Evolutionary conservation across 805 yeast species (phyloP).

Genomic region (Zygotorulaspora florentina): DNA sequence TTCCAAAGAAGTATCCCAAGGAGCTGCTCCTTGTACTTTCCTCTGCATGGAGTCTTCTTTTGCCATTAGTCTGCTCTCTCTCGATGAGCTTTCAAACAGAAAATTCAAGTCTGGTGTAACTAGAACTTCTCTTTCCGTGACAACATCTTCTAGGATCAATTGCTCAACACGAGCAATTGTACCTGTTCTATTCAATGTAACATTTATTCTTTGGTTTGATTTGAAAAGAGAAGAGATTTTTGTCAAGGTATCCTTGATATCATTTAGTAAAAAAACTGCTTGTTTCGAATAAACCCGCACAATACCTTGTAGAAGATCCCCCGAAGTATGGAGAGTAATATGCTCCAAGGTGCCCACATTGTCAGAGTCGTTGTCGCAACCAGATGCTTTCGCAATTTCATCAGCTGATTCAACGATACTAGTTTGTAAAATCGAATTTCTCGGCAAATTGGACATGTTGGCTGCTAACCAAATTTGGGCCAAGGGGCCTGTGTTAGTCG

Average conservation of each 20-base stretch:
- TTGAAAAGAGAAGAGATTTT: slow-evolving; percentile 66
- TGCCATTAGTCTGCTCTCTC: slow-evolving; percentile 16
- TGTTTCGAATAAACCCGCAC: slow-evolving; percentile 82
- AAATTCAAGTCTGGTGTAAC: slow-evolving; percentile 55
- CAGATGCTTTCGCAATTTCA: slow-evolving; percentile 53
- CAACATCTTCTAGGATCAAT: slow-evolving; percentile 67
- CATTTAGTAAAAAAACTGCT: slow-evolving; percentile 77
- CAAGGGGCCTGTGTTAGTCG: slow-evolving; percentile 71
- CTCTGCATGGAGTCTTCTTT: slow-evolving; percentile 24
- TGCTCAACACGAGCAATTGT: slow-evolving; percentile 55
- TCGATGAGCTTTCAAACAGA: slow-evolving; percentile 19
- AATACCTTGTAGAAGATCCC: slow-evolving; percentile 81
- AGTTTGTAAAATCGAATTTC: slow-evolving; percentile 61
- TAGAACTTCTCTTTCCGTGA: slow-evolving; percentile 71
- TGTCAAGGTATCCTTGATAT: slow-evolving; percentile 70
- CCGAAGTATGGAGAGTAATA: slow-evolving; percentile 74
- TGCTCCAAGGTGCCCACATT: slow-evolving; percentile 42
- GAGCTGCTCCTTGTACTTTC: slow-evolving; percentile 33
- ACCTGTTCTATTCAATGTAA: slow-evolving; percentile 57
- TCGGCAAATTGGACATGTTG: slow-evolving; percentile 45
- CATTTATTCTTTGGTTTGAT: slow-evolving; percentile 43
- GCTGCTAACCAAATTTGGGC: slow-evolving; percentile 94
- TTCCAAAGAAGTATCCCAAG: slow-evolving; percentile 33
- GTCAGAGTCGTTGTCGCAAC: slow-evolving; percentile 16
- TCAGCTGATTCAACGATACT: slow-evolving; percentile 62